Conservation (phyloP, 1,139 yeast species). For the Citeromyces siamensis region DNA sequence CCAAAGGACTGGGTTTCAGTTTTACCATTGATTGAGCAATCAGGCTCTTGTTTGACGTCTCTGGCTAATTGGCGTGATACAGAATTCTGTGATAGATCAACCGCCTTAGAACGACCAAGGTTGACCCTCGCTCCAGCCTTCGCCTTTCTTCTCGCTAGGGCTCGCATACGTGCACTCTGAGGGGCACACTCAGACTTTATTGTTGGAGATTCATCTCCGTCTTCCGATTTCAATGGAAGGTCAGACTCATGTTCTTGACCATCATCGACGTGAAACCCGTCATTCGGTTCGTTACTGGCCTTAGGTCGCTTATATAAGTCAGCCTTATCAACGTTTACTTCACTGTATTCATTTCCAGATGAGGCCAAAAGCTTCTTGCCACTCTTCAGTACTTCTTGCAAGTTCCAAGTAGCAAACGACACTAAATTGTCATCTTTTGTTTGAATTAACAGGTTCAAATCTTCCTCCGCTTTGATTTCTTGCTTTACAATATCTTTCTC, state of each 20-base stretch:
- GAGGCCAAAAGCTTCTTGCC: slow-evolving; percentile 67
- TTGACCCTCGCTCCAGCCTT: slow-evolving; percentile 64
- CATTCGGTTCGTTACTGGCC: slow-evolving; percentile 18
- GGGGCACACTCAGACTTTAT: neutral
- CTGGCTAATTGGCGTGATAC: slow-evolving; percentile 45
- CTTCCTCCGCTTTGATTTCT: slow-evolving; percentile 10
- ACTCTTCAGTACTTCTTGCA: slow-evolving; percentile 50
- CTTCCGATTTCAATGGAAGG: slow-evolving; percentile 2
- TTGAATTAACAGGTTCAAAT: slow-evolving; percentile 23
- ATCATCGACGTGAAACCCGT: slow-evolving; percentile 9
- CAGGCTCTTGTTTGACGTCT: slow-evolving; percentile 10
- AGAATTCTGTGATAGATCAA: slow-evolving; percentile 72
- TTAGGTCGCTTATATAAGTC: slow-evolving; percentile 24
- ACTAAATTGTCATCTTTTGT: slow-evolving; percentile 40
- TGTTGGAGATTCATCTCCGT: slow-evolving; percentile 1
- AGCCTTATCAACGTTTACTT: slow-evolving; percentile 10
- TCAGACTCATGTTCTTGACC: slow-evolving; percentile 2
- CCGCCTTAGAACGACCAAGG: slow-evolving; percentile 31
- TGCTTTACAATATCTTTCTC: slow-evolving; percentile 4
- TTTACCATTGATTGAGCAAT: slow-evolving; percentile 12
- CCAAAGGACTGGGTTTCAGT: slow-evolving; percentile 10
- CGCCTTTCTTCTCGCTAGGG: slow-evolving; percentile 89
- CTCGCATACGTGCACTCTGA: slow-evolving; percentile 70
- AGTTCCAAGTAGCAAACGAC: slow-evolving; percentile 49
- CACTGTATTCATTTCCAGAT: slow-evolving; percentile 35